phyloP scores from a whole-genome alignment of 306 rosid species.

The Trifolium pratense region DNA sequence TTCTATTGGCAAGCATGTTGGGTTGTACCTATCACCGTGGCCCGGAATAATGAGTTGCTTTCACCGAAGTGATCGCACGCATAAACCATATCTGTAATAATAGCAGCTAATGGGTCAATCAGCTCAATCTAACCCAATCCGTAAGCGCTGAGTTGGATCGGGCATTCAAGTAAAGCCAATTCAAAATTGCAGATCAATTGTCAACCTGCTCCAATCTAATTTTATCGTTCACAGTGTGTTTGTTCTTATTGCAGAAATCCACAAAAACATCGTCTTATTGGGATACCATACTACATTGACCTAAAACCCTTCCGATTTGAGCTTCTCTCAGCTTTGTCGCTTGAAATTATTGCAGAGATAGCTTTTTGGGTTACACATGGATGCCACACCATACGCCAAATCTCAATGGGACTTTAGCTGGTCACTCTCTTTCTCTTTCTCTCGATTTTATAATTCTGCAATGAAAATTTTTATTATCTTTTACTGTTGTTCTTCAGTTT shows the following conservation, averaged over 20 bases:
- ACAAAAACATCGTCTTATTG: neutral
- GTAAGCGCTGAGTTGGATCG: neutral
- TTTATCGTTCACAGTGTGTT: neutral
- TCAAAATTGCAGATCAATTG: no score
- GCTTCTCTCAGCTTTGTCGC: neutral
- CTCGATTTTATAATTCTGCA: neutral
- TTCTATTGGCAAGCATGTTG: neutral
- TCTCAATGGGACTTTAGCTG: constrained; percentile 38
- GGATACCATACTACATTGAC: neutral
- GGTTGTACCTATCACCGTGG: neutral
- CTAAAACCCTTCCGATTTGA: neutral
- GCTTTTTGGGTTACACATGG: constrained; percentile 29
- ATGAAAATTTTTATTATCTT: neutral
- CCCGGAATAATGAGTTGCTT: neutral
- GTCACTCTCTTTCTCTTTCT: constrained; percentile 30
- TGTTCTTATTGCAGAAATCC: neutral
- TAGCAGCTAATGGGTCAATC: neutral
- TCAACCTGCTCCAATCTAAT: neutral
- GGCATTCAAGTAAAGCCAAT: no score
- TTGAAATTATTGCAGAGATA: constrained; percentile 8
- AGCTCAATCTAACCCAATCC: neutral
- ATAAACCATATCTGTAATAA: neutral
- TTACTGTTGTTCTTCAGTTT: neutral
- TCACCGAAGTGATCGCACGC: neutral
- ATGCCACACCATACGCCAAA: constrained; percentile 14